Evolutionary conservation across 805 yeast genomes (phyloP), one percentile per base, ranked within the genome.

Genomic region (Novakomyces olei): DNA sequence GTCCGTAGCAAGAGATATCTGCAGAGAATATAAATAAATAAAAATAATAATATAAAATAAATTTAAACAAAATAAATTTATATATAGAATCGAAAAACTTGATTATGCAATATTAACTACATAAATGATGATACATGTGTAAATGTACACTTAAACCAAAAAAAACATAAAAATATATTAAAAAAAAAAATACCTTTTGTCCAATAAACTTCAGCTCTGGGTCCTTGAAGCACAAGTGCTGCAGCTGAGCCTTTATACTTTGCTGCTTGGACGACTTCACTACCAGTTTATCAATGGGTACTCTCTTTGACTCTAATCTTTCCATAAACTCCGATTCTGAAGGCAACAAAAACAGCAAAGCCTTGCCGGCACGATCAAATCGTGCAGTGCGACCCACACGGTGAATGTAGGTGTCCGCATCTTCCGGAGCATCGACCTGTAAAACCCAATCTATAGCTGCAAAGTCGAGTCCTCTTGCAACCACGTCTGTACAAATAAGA

Each of bases 381-480:
- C 94, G 61, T 2, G 93, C 94, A 35, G 75, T 69, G 49, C 94
- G 67, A 2, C 94, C 94, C 6, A 77, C 94, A 46, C 94, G 61
- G 44, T 80, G 94, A 34, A 80, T 77, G 51, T 81, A 80, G 0
- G 94, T 81, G 19, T 81, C 79, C 2, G 69, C 64, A 50, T 78
- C 92, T 48, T 80, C 94, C 0, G 94, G 93, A 44, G 91, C 77
- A 48, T 80, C 94, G 1, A 79, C 63, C 50, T 80, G 94, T 5
- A 80, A 60, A n/a, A 80, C 92, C 94, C 94, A 80, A 47, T 81
- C 91, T 32, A 80, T 77, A 4, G 83, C 77, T 0, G 94, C 93
- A 52, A 81, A 79, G 50, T 80, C 94, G 26, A 80, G 65, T 12
- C 94, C 94, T 49, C 94, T 60, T 1, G 94, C 92, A 8, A 79